Conservation (phyloP, 768 basidiomycete genomes). For the Agaricus sinodeliciosus region DNA sequence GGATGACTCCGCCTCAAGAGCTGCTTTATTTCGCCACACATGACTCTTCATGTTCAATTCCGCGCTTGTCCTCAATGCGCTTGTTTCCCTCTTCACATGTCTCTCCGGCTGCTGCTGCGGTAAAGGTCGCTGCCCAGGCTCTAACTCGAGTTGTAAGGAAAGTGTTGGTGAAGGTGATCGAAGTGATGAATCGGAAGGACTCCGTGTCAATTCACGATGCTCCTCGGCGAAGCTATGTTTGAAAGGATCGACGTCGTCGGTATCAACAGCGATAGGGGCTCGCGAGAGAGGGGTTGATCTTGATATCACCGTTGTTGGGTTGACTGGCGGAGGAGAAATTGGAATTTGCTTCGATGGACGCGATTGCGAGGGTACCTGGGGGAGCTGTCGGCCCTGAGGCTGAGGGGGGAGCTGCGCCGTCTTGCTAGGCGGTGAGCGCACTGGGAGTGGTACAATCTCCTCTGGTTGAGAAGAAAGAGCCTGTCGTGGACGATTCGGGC, state of each 20-base stretch:
- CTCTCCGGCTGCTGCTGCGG: background rate
- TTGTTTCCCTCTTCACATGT: slow-evolving; percentile 26
- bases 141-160: slow-evolving; percentile 5
- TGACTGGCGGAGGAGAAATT: background rate
- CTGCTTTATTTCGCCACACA: slow-evolving; percentile 20
- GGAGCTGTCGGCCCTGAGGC: slow-evolving; percentile 10
- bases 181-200: background rate
- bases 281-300: background rate
- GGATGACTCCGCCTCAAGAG: slow-evolving; percentile 10
- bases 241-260: slow-evolving; percentile 37
- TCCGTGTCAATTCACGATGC: background rate
- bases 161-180: slow-evolving; percentile 12
- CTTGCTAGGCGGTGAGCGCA: slow-evolving; percentile 9
- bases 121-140: background rate
- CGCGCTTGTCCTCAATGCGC: slow-evolving; percentile 28
- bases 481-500: slow-evolving; percentile 7
- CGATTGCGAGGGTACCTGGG: background rate
- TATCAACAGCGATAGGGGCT: slow-evolving; percentile 17
- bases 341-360: background rate
- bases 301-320: background rate
- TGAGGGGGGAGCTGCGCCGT: slow-evolving; percentile 11
- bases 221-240: slow-evolving; percentile 24
- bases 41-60: slow-evolving; percentile 38
- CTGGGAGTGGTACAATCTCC: slow-evolving; percentile 11
- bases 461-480: slow-evolving; percentile 11